Base-by-base conservation (phyloP, 805 yeast genomes). In the Wickerhamomyces mucosus region DNA sequence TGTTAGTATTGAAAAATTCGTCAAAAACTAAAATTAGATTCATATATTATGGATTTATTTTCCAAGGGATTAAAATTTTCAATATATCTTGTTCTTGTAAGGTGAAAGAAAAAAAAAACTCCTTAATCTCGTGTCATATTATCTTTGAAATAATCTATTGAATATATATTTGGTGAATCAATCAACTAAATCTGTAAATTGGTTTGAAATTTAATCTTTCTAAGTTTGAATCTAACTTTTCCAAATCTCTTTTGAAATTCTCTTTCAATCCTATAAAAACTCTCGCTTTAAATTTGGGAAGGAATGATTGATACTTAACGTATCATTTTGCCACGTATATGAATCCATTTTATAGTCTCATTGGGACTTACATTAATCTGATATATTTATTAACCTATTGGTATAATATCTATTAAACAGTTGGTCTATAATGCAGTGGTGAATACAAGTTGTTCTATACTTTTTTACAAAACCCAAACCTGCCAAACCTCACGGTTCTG, bases 281-380 rank as follows among this genome's bases (percentile, higher is more conserved):
- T n/a, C n/a, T n/a, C n/a, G n/a, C n/a, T n/a, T n/a, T n/a, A n/a
- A n/a, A n/a, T n/a, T n/a, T n/a, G n/a, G n/a, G n/a, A n/a, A n/a
- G n/a, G n/a, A 20, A 20, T 20, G 21, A 20, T 20, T 20, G 11
- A 20, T 9, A 9, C 8, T 9, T 9, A 20, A 8, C 10, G 21
- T 20, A 20, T 20, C 7, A 12, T 6, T 25, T 12, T 25, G 27
- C 7, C 15, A 25, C 11, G 11, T 6, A 12, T 18, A 25, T 15
- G 10, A 18, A 12, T 25, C 15, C 18, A 15, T 8, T 3, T 12
- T 16, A 27, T 20, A 20, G 21, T 18, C 15, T 15, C 28, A 4
- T 14, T 27, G 13, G 26, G 24, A 45, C 50, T 45, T 41, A 45
- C 50, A 45, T 40, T 45, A 35, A 42, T 40, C 26, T 39, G 47